Evolutionary conservation across 345 rosid species (phyloP), one percentile per base, ranked within the genome.

Genomic region (Rhodamnia rubescens): DNA sequence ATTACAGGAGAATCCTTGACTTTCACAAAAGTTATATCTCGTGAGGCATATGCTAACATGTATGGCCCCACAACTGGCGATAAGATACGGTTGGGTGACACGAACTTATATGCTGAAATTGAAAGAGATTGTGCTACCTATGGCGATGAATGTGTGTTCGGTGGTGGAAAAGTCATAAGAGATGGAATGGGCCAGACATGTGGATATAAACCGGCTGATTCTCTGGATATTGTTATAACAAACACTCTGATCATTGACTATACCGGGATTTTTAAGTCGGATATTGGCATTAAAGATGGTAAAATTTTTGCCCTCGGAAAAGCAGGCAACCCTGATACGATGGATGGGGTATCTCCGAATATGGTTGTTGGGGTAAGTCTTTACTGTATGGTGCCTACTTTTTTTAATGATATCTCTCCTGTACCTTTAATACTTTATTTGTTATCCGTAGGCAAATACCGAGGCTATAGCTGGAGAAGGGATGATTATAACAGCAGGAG

Each of bases 381-480:
- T n/a, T 61, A 29, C 86, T 32, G 47, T 32, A 4, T 32, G 24
- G 47, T 69, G 78, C 44, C 44, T 18, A 32, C 24, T 69, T 69
- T 12, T 18, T 69, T 69, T 69, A 32, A 69, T 32, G 24, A 16
- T 61, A 61, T 69, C 29, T 13, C 13, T 32, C 24, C 78, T 69
- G 78, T 69, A 36, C 44, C 44, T 32, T n/a, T 21, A 69, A 18
- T 69, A 24, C 78, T 69, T 32, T 69, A 16, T 8, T 21, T 32
- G 78, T 69, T 29, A 32, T 32, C 47, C 7, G 0, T 84, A 93
- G 95, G 90, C 88, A 85, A 95, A 93, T 92, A 96, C 98, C 21
- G 98, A 97, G 93, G 98, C 93, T 89, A 95, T 97, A 86, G 96
- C 98, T 56, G 98, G 98, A 88, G 99, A 97, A 92, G 95, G 97